Conservation (phyloP, 148 eudicot genomes). For the Rhododendron ferrugineum region DNA sequence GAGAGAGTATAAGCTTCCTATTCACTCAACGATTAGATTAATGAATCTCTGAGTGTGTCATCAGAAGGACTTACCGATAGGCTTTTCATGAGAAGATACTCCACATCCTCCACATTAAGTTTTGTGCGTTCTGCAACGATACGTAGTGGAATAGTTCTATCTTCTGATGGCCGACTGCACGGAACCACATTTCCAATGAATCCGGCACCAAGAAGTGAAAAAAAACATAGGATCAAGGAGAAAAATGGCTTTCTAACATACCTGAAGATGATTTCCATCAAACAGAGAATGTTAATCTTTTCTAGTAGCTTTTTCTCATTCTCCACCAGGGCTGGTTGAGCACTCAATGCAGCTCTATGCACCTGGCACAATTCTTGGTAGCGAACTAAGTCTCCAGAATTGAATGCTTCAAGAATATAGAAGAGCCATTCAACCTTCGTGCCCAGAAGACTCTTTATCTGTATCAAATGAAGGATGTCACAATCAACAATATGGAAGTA, state of each 20-base stretch:
- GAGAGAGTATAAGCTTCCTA: neutral
- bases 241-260: slow-evolving; percentile 13
- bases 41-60: neutral
- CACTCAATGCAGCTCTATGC: slow-evolving; percentile 67
- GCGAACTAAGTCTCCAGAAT: slow-evolving; percentile 74
- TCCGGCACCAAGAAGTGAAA: neutral
- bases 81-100: slow-evolving; percentile 97
- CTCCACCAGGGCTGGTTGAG: slow-evolving; percentile 90
- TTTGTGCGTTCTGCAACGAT: slow-evolving; percentile 81
- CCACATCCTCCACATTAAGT: slow-evolving; percentile 79
- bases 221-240: neutral
- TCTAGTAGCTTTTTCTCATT: slow-evolving; percentile 84
- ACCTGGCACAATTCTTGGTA: slow-evolving; percentile 85
- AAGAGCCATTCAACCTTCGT: slow-evolving; percentile 97
- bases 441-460: slow-evolving; percentile 81
- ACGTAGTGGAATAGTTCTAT: slow-evolving; percentile 75
- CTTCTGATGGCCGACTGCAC: slow-evolving; percentile 89
- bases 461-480: slow-evolving; percentile 16
- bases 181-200: neutral
- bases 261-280: slow-evolving; percentile 98
- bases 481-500: neutral
- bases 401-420: slow-evolving; percentile 83
- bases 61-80: slow-evolving; percentile 59
- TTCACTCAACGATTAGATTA: neutral
- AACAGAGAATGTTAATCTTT: slow-evolving; percentile 92